Conservation (phyloP, 805 yeast genomes). For the Scheffersomyces stipitis region DNA sequence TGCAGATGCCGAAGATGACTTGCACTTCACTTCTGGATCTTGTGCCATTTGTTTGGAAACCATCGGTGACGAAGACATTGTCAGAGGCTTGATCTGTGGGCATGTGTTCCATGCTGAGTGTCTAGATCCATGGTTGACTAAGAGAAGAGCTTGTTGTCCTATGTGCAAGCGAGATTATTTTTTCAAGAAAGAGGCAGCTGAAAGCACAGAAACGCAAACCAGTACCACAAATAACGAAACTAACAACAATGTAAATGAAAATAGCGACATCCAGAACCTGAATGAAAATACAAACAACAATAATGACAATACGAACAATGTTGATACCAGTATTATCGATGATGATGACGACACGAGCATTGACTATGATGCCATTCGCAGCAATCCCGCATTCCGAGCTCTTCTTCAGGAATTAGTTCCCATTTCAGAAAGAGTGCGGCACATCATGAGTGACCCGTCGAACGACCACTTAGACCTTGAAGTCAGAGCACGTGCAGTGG, state of each 20-base stretch:
- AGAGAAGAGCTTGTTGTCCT: conserved; percentile 79
- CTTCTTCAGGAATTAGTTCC: conserved; percentile 43
- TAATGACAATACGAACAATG: conserved; percentile 2
- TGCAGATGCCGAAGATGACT: conserved; percentile 12
- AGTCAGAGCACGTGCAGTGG: conserved; percentile 39
- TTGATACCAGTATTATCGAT: conserved; percentile 14
- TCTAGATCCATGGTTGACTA: conserved; percentile 78
- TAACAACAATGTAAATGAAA: background rate
- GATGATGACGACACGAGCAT: conserved; percentile 14
- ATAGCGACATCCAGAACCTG: conserved; percentile 1
- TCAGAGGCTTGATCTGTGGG: conserved; percentile 76
- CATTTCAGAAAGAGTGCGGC: conserved; percentile 40
- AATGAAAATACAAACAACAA: background rate
- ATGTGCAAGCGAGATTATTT: conserved; percentile 74
- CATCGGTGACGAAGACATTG: conserved; percentile 59
- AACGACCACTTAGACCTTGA: conserved; percentile 41
- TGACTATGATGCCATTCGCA: conserved; percentile 34
- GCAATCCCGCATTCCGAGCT: conserved; percentile 36
- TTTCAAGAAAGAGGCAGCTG: conserved; percentile 27
- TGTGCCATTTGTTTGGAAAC: conserved; percentile 80
- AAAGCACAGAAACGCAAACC: conserved; percentile 1
- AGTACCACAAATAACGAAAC: background rate
- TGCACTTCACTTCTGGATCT: conserved; percentile 62
- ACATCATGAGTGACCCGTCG: conserved; percentile 35
- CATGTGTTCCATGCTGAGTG: conserved; percentile 82